These are phyloP conservation scores for Salicornia ramosissima DNA, from an alignment of 148 eudicot genomes.

Conservation along the genomic window DNA sequence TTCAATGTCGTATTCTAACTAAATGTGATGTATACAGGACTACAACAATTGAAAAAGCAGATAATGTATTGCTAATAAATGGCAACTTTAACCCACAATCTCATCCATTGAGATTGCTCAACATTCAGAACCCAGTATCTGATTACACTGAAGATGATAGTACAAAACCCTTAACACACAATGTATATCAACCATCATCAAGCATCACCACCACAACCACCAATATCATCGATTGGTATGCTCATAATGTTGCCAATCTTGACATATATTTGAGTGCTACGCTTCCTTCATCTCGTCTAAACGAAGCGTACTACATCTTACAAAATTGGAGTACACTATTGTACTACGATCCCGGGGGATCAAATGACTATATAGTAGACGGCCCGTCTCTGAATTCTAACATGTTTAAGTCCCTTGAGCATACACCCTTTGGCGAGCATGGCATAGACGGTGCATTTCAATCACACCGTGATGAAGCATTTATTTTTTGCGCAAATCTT, in stretches of 20 bases:
- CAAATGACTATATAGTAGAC: not conserved
- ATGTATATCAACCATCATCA: not conserved
- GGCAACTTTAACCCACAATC: conserved; percentile 7
- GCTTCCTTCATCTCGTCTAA: not conserved
- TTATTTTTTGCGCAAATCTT: not conserved
- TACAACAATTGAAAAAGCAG: not conserved
- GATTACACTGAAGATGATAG: not conserved
- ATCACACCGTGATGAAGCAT: not conserved
- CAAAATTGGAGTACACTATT: not conserved
- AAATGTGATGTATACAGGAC: not conserved
- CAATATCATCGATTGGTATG: not conserved
- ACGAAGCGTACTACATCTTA: conserved; percentile 11
- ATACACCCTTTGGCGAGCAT: not conserved
- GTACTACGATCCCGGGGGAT: not conserved
- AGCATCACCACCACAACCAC: not conserved
- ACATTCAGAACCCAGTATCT: not conserved
- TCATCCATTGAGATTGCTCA: not conserved
- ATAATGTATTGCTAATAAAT: not conserved
- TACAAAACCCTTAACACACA: not conserved
- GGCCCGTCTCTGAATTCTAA: not conserved
- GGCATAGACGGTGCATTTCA: not conserved
- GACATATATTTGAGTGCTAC: not conserved
- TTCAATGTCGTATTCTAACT: no score
- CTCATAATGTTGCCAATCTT: not conserved
- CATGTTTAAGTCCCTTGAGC: not conserved